phyloP scores from a whole-genome alignment of 2,329 filamentous ascomycete species.

The Pseudogymnoascus sp. region DNA sequence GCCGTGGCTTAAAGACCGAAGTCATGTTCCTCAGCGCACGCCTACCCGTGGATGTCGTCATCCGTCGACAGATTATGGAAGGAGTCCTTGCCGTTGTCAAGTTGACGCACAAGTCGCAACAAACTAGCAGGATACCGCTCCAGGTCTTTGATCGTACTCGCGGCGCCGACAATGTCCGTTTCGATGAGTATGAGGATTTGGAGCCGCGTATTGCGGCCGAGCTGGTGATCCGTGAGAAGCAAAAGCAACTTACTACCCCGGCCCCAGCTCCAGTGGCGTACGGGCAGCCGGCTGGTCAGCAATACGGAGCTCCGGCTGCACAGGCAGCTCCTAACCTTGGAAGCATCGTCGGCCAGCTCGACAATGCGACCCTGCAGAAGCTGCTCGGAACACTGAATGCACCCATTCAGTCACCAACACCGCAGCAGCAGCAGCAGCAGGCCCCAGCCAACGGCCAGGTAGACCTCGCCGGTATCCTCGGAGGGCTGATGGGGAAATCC shows the following conservation, averaged over 20 bases:
- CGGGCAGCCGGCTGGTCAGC: constrained; percentile 27
- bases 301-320: constrained; percentile 28
- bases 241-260: constrained; percentile 32
- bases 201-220: constrained; percentile 73
- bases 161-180: constrained; percentile 68
- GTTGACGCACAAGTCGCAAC: constrained; percentile 62
- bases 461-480: constrained; percentile 26
- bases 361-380: constrained; percentile 62
- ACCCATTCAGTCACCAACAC: constrained; percentile 16
- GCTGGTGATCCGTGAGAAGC: constrained; percentile 66
- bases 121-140: constrained; percentile 64
- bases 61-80: constrained; percentile 78
- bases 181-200: constrained; percentile 79
- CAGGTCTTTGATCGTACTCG: constrained; percentile 77
- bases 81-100: constrained; percentile 81
- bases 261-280: constrained; percentile 26
- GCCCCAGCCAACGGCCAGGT: constrained; percentile 19
- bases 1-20: constrained; percentile 64
- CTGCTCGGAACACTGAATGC: constrained; percentile 49
- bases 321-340: constrained; percentile 45
- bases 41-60: constrained; percentile 68
- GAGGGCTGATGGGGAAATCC: constrained; percentile 19
- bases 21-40: constrained; percentile 72
- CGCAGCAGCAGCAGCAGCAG: constrained; percentile 18
- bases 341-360: constrained; percentile 58